Evolutionary conservation across 352 stramenopile species (phyloP).

Genomic region (Phytophthora syringae): DNA sequence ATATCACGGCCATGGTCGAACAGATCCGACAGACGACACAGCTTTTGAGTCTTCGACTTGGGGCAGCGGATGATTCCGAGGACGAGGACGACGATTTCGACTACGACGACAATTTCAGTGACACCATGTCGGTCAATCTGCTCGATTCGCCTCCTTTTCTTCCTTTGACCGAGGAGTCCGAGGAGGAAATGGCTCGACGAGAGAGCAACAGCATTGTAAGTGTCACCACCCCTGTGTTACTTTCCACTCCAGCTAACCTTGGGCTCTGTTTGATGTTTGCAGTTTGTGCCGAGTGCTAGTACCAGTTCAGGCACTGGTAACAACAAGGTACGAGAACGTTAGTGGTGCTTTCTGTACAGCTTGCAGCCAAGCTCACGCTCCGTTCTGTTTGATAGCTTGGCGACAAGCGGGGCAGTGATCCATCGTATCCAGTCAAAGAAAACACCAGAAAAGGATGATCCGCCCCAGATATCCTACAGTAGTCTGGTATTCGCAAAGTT

Average conservation of each 20-base stretch:
- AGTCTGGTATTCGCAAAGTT: background rate
- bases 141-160: slow-evolving; percentile 21
- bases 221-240: too few relatives aligned
- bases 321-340: slow-evolving; percentile 14
- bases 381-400: slow-evolving; percentile 13
- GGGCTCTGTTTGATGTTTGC: background rate
- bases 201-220: slow-evolving; percentile 64
- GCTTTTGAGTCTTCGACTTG: slow-evolving; percentile 52
- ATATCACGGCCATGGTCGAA: slow-evolving; percentile 74
- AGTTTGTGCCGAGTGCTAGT: slow-evolving; percentile 31
- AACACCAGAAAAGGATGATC: slow-evolving; percentile 2
- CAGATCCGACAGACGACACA: slow-evolving; percentile 77
- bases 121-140: slow-evolving; percentile 19
- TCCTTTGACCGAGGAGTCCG: slow-evolving; percentile 61
- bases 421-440: slow-evolving; percentile 9
- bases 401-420: slow-evolving; percentile 22
- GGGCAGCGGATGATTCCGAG: slow-evolving; percentile 37
- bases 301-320: slow-evolving; percentile 10
- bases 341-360: background rate
- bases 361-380: background rate
- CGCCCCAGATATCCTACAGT: background rate
- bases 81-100: slow-evolving; percentile 61
- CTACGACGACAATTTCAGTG: slow-evolving; percentile 36
- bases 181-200: slow-evolving; percentile 65
- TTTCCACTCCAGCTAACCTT: slow-evolving; percentile 8